Conservation (phyloP, 179 eudicot species). For the Kewa caespitosa region DNA sequence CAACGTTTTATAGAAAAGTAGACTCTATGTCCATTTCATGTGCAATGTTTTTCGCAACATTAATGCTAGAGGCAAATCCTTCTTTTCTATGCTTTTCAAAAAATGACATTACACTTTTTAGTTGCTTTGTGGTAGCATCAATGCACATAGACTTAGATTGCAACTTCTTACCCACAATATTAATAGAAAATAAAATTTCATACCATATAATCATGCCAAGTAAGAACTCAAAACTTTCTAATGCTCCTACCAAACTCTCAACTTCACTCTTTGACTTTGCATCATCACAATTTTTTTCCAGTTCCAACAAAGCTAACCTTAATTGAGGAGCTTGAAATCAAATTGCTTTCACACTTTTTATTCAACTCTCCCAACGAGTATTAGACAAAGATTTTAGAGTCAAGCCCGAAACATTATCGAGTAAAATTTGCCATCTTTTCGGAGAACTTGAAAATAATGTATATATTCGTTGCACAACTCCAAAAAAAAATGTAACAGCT, state of each 20-base stretch:
- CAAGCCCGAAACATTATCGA: background rate
- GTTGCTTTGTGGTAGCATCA: background rate
- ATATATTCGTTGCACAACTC: slow-evolving; percentile 19
- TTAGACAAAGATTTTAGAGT: background rate
- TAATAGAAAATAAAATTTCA: slow-evolving; percentile 1
- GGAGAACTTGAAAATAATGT: slow-evolving; percentile 26
- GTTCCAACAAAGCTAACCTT: slow-evolving; percentile 4
- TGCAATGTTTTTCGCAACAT: slow-evolving; percentile 9
- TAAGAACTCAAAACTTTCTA: slow-evolving; percentile 11
- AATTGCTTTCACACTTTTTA: slow-evolving; percentile 14
- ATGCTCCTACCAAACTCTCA: background rate
- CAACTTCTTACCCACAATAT: background rate
- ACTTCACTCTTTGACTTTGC: slow-evolving; percentile 6
- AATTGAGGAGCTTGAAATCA: slow-evolving; percentile 11
- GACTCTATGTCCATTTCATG: slow-evolving; percentile 20
- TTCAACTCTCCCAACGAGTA: slow-evolving; percentile 8
- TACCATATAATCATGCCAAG: slow-evolving; percentile 3
- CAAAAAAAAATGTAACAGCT: slow-evolving; percentile 27
- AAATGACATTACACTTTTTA: background rate
- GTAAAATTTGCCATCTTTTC: background rate
- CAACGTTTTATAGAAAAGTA: slow-evolving; percentile 20
- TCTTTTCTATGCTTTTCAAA: slow-evolving; percentile 15
- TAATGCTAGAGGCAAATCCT: slow-evolving; percentile 11
- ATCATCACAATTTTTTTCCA: background rate
- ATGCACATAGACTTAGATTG: background rate